Conservation (phyloP, 306 rosid genomes). For the Quercus gilva region DNA sequence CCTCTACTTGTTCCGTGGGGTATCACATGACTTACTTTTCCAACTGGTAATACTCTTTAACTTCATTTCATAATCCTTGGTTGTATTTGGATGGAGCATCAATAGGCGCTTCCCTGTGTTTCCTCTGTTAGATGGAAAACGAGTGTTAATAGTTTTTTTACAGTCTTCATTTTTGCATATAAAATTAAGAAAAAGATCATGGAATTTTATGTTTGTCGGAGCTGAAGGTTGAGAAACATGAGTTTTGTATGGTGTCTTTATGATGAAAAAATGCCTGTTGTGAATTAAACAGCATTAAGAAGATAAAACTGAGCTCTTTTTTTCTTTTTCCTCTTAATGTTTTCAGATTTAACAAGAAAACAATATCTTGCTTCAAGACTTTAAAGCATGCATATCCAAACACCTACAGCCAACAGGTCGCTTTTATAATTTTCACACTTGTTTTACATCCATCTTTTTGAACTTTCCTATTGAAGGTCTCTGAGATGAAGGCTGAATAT, state of each 20-base stretch:
- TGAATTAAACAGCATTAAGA: neutral
- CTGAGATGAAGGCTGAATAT: slow-evolving; percentile 90
- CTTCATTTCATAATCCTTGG: neutral
- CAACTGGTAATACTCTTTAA: slow-evolving; percentile 62
- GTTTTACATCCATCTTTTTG: slow-evolving; percentile 10
- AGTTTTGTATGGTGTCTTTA: neutral
- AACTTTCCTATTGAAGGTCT: slow-evolving; percentile 45
- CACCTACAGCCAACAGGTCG: neutral
- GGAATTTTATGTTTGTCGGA: too few species aligned
- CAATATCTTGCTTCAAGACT: neutral
- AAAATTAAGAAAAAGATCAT: neutral
- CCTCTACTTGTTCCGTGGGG: slow-evolving; percentile 67
- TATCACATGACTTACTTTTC: slow-evolving; percentile 66
- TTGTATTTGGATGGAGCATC: neutral
- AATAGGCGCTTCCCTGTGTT: neutral
- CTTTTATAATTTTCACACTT: neutral
- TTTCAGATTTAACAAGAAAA: neutral
- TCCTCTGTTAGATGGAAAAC: neutral
- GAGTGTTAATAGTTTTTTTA: neutral
- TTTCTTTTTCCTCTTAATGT: neutral
- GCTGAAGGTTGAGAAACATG: too few species aligned
- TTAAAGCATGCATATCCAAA: neutral
- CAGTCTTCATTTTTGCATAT: neutral
- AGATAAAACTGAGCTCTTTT: neutral
- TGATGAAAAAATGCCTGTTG: neutral